Base-by-base conservation (phyloP, 1,284 basidiomycete species). In the Rhodotorula sp. region DNA sequence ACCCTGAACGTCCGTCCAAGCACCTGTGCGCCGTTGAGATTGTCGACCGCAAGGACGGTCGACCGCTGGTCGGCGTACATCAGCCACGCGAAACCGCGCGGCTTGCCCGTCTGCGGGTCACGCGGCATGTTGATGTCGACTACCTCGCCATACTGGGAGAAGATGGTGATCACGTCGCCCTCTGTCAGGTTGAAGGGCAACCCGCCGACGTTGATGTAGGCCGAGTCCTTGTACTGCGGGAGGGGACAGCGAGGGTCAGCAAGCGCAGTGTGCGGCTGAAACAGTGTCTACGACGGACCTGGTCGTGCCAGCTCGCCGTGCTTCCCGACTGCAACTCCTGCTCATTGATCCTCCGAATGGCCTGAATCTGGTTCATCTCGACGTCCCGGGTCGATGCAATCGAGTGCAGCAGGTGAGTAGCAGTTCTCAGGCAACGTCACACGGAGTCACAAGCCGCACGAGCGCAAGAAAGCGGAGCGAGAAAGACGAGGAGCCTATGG, bases 11-110 rank as follows among this genome's bases (percentile, higher is more conserved):
- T 71, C 1, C 73, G 44, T 2, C 72, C 92, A 36, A 97, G 82
- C 52, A 99, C 89, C 74, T 88, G 87, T 52, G 93, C 90, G 46
- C 96, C 96, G 78, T 97, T 98, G 81, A 99, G 86, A 82, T 99
- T 99, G 83, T 99, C 96, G 73, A 99, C 95, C 9, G 96, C 96
- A 49, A 99, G 85, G 62, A 98, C 82, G 6, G 96, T 99, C 66
- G 91, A 94, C 57, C 92, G 86, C 81, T 99, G 96, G 82, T 99
- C 94, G 81, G 96, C 92, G 81, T 98, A 99, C 94, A 99, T 98
- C 71, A 99, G 83, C 82, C 98, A 99, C 5, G 88, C 94, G 79
- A 99, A 99, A 0, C 96, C 96, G 76, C 85, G 87, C 6, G 89
- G 84, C 79, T 94, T 94, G 44, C 92, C 91, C 0, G 93, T 94